Base-by-base conservation (phyloP, 805 yeast species). In the Hanseniaspora guilliermondii region DNA sequence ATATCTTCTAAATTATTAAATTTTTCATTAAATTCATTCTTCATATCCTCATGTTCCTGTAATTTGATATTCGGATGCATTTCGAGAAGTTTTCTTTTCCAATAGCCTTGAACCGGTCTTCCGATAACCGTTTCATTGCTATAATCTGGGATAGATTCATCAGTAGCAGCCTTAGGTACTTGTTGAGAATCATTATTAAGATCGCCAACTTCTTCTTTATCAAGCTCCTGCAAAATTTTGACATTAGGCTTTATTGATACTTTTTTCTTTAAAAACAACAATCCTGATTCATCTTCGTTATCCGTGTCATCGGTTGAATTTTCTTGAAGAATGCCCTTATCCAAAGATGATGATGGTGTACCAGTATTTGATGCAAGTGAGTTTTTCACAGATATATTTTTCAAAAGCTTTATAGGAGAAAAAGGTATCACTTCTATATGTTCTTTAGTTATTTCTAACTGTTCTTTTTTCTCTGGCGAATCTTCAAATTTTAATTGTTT, bases 271-370 rank as follows among this genome's bases (percentile, higher is more conserved):
- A 59, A 57, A 46, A 61, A 65, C 42, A 57, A 58, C 53, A 45
- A 62, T 50, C 61, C 65, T 40, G 61, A 63, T 47, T 63, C 64
- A 60, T 63, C 65, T 53, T 64, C 68, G 56, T 66, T 64, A 7
- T 67, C 67, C 17, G 62, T 47, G 40, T 66, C 69, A 14, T 53
- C 56, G 22, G 63, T 36, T 16, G 64, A 47, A 53, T 62, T 61
- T 21, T 40, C 47, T 21, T 40, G 19, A n/a, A 27, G 35, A 16
- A 22, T 40, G 30, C 14, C 47, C 21, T 44, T 44, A 19, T 49
- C 25, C 19, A 22, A 52, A 65, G 40, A 60, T 45, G 4, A 63
- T 59, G 16, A 57, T 59, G 53, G 19, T 3, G 25, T 24, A 14
- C 16, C 6, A 6, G 19, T 19, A 21, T 32, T n/a, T 17, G 36